These are phyloP conservation scores for Westerdykella ornata DNA, from an alignment of 2,329 filamentous ascomycete species.

Conservation along the genomic window DNA sequence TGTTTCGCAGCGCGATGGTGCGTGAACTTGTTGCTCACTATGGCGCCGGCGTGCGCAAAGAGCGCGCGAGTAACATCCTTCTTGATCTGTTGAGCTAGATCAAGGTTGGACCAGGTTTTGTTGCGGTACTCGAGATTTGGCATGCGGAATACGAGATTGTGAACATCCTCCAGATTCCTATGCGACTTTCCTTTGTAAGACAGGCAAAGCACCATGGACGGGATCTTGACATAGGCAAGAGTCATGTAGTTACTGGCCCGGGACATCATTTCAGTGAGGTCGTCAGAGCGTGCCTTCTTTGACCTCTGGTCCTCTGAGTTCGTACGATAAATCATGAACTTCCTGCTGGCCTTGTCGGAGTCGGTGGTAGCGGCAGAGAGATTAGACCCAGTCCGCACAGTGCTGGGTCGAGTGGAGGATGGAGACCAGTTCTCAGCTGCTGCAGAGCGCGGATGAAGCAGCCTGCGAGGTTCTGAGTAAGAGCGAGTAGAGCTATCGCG, in stretches of 20 bases:
- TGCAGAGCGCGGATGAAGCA: slow-evolving; percentile 26
- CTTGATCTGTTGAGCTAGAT: slow-evolving; percentile 86
- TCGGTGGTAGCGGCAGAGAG: slow-evolving; percentile 21
- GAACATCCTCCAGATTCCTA: slow-evolving; percentile 91
- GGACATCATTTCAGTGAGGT: slow-evolving; percentile 92
- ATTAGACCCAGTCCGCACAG: slow-evolving; percentile 24
- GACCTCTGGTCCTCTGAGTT: slow-evolving; percentile 43
- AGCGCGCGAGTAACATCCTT: slow-evolving; percentile 90
- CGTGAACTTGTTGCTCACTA: slow-evolving; percentile 94
- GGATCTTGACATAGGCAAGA: slow-evolving; percentile 88
- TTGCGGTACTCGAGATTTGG: slow-evolving; percentile 93
- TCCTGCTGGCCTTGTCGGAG: slow-evolving; percentile 32
- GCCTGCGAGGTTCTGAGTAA: slow-evolving; percentile 26
- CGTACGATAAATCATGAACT: slow-evolving; percentile 34
- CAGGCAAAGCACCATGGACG: slow-evolving; percentile 88
- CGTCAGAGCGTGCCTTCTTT: slow-evolving; percentile 67
- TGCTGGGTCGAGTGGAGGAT: slow-evolving; percentile 23
- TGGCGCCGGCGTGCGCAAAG: slow-evolving; percentile 90
- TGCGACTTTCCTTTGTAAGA: slow-evolving; percentile 96
- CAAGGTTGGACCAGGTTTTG: slow-evolving; percentile 98
- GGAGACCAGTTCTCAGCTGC: slow-evolving; percentile 9
- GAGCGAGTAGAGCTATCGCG: slow-evolving; percentile 27
- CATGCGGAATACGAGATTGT: slow-evolving; percentile 94
- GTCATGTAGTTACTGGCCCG: slow-evolving; percentile 97
- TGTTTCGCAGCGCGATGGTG: slow-evolving; percentile 76